Conservation (phyloP, 1,139 yeast species). For the Trichomonascaceae sp. region DNA sequence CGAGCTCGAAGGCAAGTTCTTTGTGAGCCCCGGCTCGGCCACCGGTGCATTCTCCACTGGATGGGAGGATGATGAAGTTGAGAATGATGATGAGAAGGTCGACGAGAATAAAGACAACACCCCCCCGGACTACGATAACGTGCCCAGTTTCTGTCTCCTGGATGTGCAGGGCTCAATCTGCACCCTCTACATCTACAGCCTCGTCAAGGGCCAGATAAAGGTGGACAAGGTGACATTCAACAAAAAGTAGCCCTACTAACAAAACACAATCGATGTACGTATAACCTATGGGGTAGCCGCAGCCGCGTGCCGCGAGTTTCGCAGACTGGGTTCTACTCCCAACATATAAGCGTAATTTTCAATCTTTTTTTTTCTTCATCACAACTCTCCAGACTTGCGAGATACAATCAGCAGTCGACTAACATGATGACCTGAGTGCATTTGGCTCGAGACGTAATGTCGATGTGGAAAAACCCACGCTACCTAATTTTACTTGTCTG, state of each 20-base stretch:
- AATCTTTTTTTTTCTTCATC: too few species aligned
- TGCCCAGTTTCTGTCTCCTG: conserved; percentile 83
- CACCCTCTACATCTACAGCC: conserved; percentile 74
- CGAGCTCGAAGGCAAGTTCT: conserved; percentile 82
- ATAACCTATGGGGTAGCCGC: not conserved
- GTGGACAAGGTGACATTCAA: conserved; percentile 81
- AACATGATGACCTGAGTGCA: conserved; percentile 80
- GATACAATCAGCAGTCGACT: too few species aligned
- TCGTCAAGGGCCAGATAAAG: conserved; percentile 69
- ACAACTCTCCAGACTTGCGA: too few species aligned
- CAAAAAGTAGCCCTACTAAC: conserved; percentile 27
- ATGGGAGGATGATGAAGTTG: conserved; percentile 31
- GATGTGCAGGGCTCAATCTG: conserved; percentile 72
- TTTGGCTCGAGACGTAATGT: conserved; percentile 84
- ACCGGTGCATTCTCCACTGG: conserved; percentile 71
- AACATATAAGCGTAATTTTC: too few species aligned
- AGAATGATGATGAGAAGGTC: conserved; percentile 15
- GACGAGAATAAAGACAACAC: conserved; percentile 11
- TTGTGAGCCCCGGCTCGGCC: conserved; percentile 90
- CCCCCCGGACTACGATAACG: conserved; percentile 12
- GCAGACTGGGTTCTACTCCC: not conserved
- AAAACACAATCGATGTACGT: not conserved
- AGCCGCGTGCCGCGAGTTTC: not conserved
- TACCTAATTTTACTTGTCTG: conserved; percentile 44
- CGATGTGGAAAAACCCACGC: conserved; percentile 92